These are phyloP conservation scores for Fusarium concolor DNA, from an alignment of 2,329 filamentous ascomycete genomes.

Conservation along the genomic window DNA sequence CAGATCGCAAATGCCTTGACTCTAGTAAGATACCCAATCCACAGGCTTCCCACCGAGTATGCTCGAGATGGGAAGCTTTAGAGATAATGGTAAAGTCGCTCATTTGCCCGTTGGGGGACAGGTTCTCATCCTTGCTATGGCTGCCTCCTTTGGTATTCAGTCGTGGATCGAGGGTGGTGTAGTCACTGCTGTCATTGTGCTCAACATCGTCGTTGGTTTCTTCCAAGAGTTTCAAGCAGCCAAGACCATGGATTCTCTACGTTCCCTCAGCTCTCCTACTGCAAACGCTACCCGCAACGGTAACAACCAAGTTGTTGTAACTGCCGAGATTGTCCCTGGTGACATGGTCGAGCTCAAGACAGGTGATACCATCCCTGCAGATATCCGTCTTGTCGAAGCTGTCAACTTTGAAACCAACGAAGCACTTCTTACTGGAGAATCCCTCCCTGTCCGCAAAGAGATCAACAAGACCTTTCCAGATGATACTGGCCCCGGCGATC, in stretches of 20 bases:
- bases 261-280: constrained; percentile 58
- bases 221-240: constrained; percentile 60
- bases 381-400: constrained; percentile 66
- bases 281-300: constrained; percentile 58
- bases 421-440: constrained; percentile 73
- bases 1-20: constrained; percentile 78
- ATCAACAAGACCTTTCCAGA: constrained; percentile 55
- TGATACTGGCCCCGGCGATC: constrained; percentile 64
- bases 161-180: constrained; percentile 72
- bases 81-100: constrained; percentile 34
- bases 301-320: constrained; percentile 52
- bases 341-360: constrained; percentile 66
- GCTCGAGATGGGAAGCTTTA: background rate
- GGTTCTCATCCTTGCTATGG: constrained; percentile 68
- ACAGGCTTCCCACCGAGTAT: background rate
- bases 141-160: constrained; percentile 66
- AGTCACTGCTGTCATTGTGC: constrained; percentile 65
- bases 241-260: constrained; percentile 62
- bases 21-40: constrained; percentile 58
- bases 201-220: constrained; percentile 68
- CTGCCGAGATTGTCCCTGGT: constrained; percentile 64
- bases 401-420: constrained; percentile 78
- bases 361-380: constrained; percentile 72
- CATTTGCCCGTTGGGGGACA: constrained; percentile 42
- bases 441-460: constrained; percentile 68